A percentile compares a stretch with the other conserved stretches of the same genome.
These are phyloP conservation scores for Hsuehochloa calcarea DNA, from an alignment of 176 grass and related monocot genomes.

Conservation along the genomic window DNA sequence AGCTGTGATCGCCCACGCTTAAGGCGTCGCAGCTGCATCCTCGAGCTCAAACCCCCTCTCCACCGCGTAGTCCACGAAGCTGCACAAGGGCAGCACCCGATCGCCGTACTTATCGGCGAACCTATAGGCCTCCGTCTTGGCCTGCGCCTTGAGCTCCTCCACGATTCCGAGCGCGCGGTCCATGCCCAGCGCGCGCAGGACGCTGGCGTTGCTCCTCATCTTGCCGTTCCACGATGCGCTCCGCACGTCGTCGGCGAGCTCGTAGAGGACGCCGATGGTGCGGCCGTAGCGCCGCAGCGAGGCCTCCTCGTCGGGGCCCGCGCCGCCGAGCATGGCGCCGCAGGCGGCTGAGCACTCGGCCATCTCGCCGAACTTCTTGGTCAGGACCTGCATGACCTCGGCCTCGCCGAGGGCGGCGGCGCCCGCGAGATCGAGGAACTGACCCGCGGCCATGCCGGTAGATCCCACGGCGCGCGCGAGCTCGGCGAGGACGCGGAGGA, in stretches of 20 bases:
- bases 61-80: conserved; percentile 88
- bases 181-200: conserved; percentile 60
- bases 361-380: conserved; percentile 96
- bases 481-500: conserved; percentile 77
- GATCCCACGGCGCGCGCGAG: conserved; percentile 82
- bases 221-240: conserved; percentile 67
- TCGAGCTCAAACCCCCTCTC: conserved; percentile 72
- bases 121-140: conserved; percentile 64
- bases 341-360: conserved; percentile 89
- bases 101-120: conserved; percentile 69
- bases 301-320: conserved; percentile 53
- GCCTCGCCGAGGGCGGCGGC: conserved; percentile 61
- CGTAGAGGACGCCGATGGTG: conserved; percentile 81
- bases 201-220: conserved; percentile 84
- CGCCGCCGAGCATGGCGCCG: conserved; percentile 80
- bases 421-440: conserved; percentile 73
- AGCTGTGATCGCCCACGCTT: neutral
- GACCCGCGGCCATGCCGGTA: conserved; percentile 84
- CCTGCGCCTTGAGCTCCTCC: conserved; percentile 71
- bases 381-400: conserved; percentile 71
- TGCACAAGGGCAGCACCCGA: conserved; percentile 67
- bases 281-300: conserved; percentile 75
- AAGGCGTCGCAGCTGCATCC: conserved; percentile 28
- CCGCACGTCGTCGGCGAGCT: conserved; percentile 82
- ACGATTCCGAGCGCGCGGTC: conserved; percentile 69